Evolutionary conservation across 805 yeast species (phyloP).

Genomic region (Blastobotrys muscicola): DNA sequence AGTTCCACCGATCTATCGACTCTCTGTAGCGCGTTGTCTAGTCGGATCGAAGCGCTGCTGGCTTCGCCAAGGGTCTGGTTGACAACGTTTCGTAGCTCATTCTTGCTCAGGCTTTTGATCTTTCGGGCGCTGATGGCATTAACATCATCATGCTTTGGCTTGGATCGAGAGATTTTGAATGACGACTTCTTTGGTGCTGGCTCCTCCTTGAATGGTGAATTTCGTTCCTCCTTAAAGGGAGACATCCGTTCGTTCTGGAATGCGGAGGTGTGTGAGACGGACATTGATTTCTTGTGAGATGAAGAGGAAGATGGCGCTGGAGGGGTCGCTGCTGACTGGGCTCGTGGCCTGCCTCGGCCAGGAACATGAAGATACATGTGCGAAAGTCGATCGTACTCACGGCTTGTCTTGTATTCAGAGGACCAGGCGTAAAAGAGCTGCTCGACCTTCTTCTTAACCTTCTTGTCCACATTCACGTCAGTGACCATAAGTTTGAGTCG

Average conservation of each 20-base stretch:
- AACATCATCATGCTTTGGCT: background rate
- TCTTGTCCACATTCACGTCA: constrained; percentile 32
- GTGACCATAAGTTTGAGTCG: constrained; percentile 46
- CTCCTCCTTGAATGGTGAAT: no score
- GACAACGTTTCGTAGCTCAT: constrained; percentile 61
- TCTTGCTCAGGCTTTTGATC: constrained; percentile 17
- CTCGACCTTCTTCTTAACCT: constrained; percentile 40
- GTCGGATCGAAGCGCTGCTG: constrained; percentile 59
- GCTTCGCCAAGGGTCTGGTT: constrained; percentile 62
- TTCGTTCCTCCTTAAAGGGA: no score
- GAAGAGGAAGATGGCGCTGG: no score
- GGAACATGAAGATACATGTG: constrained; percentile 31
- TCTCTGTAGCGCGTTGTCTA: constrained; percentile 47
- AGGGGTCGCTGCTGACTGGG: constrained; percentile 5
- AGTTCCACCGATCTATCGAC: constrained; percentile 36
- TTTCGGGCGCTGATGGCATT: background rate
- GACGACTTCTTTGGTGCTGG: no score
- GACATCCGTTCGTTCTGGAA: no score
- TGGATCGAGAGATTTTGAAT: background rate
- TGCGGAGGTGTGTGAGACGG: no score
- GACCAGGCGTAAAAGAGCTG: constrained; percentile 61
- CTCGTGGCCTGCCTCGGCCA: constrained; percentile 31
- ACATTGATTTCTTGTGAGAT: no score
- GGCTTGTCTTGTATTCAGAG: constrained; percentile 40
- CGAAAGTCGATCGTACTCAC: constrained; percentile 42